Evolutionary conservation across 225 moss, liverwort and hornwort species (phyloP), one percentile per base, ranked within the genome.

Genomic region (Lunularia cruciata): DNA sequence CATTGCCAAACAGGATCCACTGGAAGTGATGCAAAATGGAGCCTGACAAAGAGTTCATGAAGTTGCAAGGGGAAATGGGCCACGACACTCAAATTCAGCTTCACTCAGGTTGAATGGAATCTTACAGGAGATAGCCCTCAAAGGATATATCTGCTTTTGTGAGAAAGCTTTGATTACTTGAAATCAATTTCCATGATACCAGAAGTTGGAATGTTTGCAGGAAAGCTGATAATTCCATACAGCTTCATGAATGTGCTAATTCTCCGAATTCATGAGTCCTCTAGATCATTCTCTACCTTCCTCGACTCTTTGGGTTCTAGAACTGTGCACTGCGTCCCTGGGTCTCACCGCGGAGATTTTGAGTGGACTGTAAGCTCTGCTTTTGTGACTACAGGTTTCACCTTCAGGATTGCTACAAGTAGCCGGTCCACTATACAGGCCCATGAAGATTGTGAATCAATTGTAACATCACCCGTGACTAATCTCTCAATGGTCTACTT

Each of bases 401-500:
- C 42, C 31, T 46, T 30, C 30, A 25, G 30, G 45, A 6, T 30
- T 7, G 45, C 45, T 27, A 61, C 3, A 64, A 18, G 6, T 19
- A 14, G 42, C 13, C 12, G 8, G 27, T 16, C 18, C 46, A 30
- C 43, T 45, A 30, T 64, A 47, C 43, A 64, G 46, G 39, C 63
- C 43, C 39, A 64, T 45, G 23, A 46, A 46, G 45, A 38, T 11
- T 26, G 20, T 22, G 25, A 61, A 26, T 42, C 22, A 61, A 38
- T 40, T 61, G 61, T 40, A 61, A 38, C n/a, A n/a, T n/a, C n/a
- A n/a, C n/a, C n/a, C n/a, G n/a, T n/a, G n/a, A n/a, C n/a, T n/a
- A n/a, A 40, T 38, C 13, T 61, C 61, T 61, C 61, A 22, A 30
- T 36, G 43, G 25, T 63, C 43, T n/a, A n/a, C n/a, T n/a, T 64